phyloP scores from a whole-genome alignment of 2,329 filamentous ascomycete genomes.

The Emergomyces africanus region DNA sequence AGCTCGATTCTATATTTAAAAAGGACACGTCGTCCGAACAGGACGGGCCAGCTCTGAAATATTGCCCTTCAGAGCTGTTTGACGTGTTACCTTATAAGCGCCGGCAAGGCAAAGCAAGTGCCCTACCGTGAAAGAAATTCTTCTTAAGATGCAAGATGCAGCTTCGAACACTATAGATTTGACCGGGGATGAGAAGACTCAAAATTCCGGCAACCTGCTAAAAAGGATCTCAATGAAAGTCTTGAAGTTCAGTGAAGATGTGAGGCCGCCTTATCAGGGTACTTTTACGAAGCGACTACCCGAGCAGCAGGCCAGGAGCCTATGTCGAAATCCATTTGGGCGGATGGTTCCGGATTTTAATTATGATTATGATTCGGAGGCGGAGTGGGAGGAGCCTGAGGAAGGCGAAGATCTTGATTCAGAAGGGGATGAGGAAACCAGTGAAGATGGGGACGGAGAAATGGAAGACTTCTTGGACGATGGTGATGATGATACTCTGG shows the following conservation, averaged over 20 bases:
- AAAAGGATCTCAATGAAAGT: conserved; percentile 43
- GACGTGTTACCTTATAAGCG: conserved; percentile 27
- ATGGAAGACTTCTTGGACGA: conserved; percentile 87
- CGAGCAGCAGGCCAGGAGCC: conserved; percentile 26
- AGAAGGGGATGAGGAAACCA: conserved; percentile 50
- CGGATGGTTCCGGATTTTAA: conserved; percentile 41
- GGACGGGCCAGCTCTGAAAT: conserved; percentile 9
- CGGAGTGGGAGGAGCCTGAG: conserved; percentile 54
- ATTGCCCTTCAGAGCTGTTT: conserved; percentile 26
- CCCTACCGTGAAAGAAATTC: conserved; percentile 45
- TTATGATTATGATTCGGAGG: conserved; percentile 56
- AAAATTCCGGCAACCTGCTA: conserved; percentile 30
- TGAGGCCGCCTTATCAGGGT: conserved; percentile 50
- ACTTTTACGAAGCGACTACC: conserved; percentile 43
- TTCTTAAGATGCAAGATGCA: conserved; percentile 42
- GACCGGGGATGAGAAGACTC: conserved; percentile 24
- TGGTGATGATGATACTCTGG: conserved; percentile 53
- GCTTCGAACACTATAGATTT: conserved; percentile 25
- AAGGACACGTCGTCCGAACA: conserved; percentile 10
- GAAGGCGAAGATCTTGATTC: conserved; percentile 57
- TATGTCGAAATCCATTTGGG: conserved; percentile 43
- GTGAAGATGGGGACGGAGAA: conserved; percentile 60
- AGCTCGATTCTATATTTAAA: conserved; percentile 31
- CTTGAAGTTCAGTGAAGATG: conserved; percentile 48
- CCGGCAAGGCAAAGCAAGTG: conserved; percentile 19